phyloP scores from a whole-genome alignment of 139 green algal genomes.

The Chlamydomonas applanata region DNA sequence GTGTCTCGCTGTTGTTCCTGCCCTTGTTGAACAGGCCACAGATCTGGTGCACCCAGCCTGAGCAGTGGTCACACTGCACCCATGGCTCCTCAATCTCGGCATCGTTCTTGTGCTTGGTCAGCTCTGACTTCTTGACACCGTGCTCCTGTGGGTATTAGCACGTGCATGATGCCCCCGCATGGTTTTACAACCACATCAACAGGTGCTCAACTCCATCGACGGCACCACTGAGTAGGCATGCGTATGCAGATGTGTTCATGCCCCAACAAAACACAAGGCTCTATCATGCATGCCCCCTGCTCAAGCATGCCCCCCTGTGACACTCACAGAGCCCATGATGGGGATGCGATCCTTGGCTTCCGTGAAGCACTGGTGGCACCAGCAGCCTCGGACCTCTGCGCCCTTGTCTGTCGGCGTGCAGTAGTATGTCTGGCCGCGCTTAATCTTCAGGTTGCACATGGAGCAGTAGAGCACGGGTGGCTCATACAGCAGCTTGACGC shows the following conservation, averaged over 20 bases:
- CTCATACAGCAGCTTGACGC: slow-evolving; percentile 89
- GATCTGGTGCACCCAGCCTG: slow-evolving; percentile 92
- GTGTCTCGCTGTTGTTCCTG: slow-evolving; percentile 81
- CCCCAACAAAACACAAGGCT: background rate
- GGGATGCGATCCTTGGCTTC: slow-evolving; percentile 55
- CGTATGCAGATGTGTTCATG: background rate
- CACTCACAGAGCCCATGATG: background rate
- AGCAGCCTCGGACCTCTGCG: slow-evolving; percentile 59
- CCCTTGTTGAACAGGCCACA: slow-evolving; percentile 46
- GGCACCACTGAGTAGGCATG: background rate
- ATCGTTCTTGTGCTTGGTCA: slow-evolving; percentile 93
- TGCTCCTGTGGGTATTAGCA: too few relatives aligned
- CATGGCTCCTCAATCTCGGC: slow-evolving; percentile 91
- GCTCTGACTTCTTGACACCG: background rate
- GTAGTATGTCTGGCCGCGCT: slow-evolving; percentile 84
- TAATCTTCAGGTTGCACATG: slow-evolving; percentile 86
- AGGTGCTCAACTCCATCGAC: too few relatives aligned
- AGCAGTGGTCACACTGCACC: slow-evolving; percentile 96
- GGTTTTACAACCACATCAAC: too few relatives aligned
- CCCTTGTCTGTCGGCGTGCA: slow-evolving; percentile 33
- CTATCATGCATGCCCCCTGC: too few relatives aligned
- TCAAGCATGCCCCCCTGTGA: too few relatives aligned
- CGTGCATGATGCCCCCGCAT: too few relatives aligned
- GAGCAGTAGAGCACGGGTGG: slow-evolving; percentile 93
- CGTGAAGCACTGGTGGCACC: slow-evolving; percentile 83